Conservation (phyloP, 768 basidiomycete species). For the Epithele typhae region DNA sequence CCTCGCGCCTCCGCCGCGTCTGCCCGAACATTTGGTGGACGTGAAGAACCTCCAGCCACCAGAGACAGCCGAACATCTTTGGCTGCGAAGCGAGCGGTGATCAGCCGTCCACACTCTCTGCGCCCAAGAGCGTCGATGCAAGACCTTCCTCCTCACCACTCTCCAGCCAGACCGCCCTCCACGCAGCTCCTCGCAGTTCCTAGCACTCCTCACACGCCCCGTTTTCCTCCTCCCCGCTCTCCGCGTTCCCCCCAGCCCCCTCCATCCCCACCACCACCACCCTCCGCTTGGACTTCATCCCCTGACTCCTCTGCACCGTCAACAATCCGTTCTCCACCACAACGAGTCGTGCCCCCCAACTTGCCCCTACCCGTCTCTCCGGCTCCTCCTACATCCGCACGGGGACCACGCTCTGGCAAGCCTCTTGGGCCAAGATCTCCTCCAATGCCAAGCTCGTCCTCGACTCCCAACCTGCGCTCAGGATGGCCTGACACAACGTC, state of each 20-base stretch:
- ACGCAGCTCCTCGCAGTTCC: slow-evolving; percentile 9
- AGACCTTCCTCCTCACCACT: background rate
- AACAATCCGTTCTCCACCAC: background rate
- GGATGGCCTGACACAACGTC: background rate
- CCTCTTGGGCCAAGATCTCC: slow-evolving; percentile 12
- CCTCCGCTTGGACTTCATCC: no score
- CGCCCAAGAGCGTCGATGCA: slow-evolving; percentile 3
- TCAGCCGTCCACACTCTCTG: slow-evolving; percentile 12
- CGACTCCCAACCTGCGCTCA: slow-evolving; percentile 4
- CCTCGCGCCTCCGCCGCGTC: slow-evolving; percentile 11
- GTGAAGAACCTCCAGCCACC: background rate
- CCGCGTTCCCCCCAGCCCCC: background rate
- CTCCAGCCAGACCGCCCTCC: slow-evolving; percentile 1
- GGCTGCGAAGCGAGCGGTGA: slow-evolving; percentile 3
- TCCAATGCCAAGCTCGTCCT: slow-evolving; percentile 1
- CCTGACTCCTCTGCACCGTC: slow-evolving; percentile 1
- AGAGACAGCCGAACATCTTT: slow-evolving; percentile 2
- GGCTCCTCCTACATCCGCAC: background rate
- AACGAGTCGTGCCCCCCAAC: background rate
- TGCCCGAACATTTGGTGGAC: slow-evolving; percentile 7
- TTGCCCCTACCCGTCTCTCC: slow-evolving; percentile 1
- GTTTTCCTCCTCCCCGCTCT: no score
- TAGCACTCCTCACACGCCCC: background rate
- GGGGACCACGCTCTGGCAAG: slow-evolving; percentile 8
- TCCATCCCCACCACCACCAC: background rate